Percentiles rank a stretch among this genome's conserved stretches.
These are phyloP conservation scores for Apiospora phragmitis DNA, from an alignment of 2,329 filamentous ascomycete species.

Conservation along the genomic window DNA sequence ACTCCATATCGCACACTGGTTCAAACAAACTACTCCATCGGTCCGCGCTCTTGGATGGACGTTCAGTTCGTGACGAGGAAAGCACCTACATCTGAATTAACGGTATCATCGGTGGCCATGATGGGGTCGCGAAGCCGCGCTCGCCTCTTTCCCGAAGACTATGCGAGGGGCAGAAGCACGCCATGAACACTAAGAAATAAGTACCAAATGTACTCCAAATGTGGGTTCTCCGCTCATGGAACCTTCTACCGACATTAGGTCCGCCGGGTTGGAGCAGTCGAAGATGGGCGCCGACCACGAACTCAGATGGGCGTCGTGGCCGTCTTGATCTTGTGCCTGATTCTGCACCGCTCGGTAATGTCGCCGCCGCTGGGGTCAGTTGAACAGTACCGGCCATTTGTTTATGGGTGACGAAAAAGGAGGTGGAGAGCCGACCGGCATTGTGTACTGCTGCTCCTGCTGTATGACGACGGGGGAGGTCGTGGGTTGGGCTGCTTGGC, in stretches of 20 bases:
- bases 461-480: not conserved
- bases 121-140: not conserved
- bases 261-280: not conserved
- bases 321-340: not conserved
- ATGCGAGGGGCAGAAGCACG: not conserved
- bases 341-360: not conserved
- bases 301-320: not conserved
- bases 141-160: conserved; percentile 7
- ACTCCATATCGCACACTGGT: not conserved
- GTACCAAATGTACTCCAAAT: not conserved
- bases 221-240: not conserved
- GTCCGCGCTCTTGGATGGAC: not conserved
- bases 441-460: not conserved
- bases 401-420: not conserved
- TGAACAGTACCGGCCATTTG: not conserved
- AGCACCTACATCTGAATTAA: not conserved
- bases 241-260: not conserved
- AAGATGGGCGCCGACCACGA: not conserved
- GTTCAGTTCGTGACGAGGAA: too few relatives aligned
- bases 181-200: not conserved
- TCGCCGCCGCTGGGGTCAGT: not conserved
- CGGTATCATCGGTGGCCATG: not conserved
- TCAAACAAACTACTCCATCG: not conserved
- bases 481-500: not conserved
- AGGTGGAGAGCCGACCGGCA: not conserved